Base-by-base conservation (phyloP, 2,329 filamentous ascomycete species). In the Oidium heveae region DNA sequence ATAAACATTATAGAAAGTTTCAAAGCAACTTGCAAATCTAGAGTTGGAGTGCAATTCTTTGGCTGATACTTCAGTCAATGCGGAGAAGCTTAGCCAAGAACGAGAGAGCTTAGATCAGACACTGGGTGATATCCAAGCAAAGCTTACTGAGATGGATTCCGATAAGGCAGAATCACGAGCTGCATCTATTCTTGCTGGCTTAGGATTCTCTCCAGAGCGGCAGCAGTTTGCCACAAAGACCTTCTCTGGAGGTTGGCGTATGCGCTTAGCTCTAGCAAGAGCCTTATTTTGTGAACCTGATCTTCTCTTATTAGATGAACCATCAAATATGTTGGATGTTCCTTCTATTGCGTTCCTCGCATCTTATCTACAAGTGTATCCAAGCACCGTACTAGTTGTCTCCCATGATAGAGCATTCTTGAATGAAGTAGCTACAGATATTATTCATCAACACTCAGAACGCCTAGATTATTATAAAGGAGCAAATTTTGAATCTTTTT, bases 321-420 rank as follows among this genome's bases (percentile, higher is more conserved):
- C 91, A 71, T 96, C 89, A 55, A 96, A 96, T 80, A 96, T 96
- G 89, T 87, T 98, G 86, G 91, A 96, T 70, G 91, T 98, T 56
- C 91, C 91, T n/a, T 96, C 91, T 24, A 96, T 98, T 65, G 93
- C 91, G 55, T 98, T 96, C 77, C 76, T 98, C 66, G 84, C 89
- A 51, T 89, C 88, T 64, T 98, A 98, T 66, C 82, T 98, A 9
- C 88, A 95, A 68, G 74, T 73, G 52, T 98, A 98, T 66, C 89
- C 89, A 41, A 94, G 86, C 68, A 96, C 91, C 1, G 80, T 98
- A 32, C 74, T 98, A 15, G 89, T 98, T 54, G 91, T 98, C 59
- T 94, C 86, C 68, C 91, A 98, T 84, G 91, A 98, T 77, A 80
- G 91, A 75, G 88, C 91, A 0, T 98, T 98, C 76, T 75, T 98